phyloP scores from a whole-genome alignment of 2,329 filamentous ascomycete genomes.

The Zelopaecilomyces penicillatus region DNA sequence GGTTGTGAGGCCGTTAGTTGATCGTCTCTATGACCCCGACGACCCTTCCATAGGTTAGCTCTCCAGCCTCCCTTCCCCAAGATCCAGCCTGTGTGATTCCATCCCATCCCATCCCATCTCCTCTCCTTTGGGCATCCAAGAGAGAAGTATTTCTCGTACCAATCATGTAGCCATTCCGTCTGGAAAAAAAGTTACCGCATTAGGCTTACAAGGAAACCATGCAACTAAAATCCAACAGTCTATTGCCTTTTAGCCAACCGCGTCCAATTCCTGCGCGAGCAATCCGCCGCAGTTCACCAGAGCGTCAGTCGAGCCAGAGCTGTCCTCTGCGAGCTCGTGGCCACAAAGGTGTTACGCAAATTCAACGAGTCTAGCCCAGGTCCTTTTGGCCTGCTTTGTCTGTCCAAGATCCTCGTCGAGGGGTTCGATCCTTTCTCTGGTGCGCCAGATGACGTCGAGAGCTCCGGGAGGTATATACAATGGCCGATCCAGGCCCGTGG shows the following conservation, averaged over 20 bases:
- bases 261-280: slow-evolving; percentile 60
- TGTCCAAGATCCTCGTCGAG: slow-evolving; percentile 61
- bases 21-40: slow-evolving; percentile 55
- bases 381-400: slow-evolving; percentile 51
- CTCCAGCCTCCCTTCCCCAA: neutral
- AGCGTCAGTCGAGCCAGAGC: slow-evolving; percentile 62
- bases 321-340: slow-evolving; percentile 60
- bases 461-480: slow-evolving; percentile 34
- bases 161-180: too few species aligned
- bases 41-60: slow-evolving; percentile 52
- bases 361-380: slow-evolving; percentile 61
- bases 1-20: slow-evolving; percentile 60
- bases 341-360: slow-evolving; percentile 55
- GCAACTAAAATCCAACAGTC: slow-evolving; percentile 30
- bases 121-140: too few species aligned
- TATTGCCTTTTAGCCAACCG: slow-evolving; percentile 66
- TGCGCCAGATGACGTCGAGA: slow-evolving; percentile 50
- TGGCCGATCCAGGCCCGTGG: slow-evolving; percentile 31
- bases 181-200: too few species aligned
- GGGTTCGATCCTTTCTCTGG: slow-evolving; percentile 67
- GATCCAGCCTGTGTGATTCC: too few species aligned
- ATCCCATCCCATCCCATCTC: too few species aligned
- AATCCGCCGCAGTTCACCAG: slow-evolving; percentile 57
- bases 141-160: too few species aligned
- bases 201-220: too few species aligned